phyloP scores from a whole-genome alignment of 169 alveolate genomes.

The Plasmodium chabaudi region DNA sequence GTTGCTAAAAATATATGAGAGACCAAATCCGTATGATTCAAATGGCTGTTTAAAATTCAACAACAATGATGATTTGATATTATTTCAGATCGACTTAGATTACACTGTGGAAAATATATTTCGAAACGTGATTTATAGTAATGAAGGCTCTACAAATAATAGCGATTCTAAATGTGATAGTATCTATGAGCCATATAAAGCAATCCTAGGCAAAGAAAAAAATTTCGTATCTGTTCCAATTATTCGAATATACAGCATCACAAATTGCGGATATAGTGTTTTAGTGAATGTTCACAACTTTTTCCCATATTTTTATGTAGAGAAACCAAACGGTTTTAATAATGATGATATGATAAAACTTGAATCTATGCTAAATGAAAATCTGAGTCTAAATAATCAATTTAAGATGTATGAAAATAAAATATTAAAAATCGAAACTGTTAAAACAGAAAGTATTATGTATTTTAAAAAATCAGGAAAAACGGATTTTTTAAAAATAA shows the following conservation, averaged over 20 bases:
- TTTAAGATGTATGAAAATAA: constrained; percentile 80
- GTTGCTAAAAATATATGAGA: constrained; percentile 20
- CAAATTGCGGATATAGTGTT: constrained; percentile 79
- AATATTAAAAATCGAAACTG: constrained; percentile 81
- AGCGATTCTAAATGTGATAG: not conserved
- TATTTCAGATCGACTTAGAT: constrained; percentile 56
- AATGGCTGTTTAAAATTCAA: constrained; percentile 1
- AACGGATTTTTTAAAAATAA: constrained; percentile 86
- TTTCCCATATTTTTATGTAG: constrained; percentile 83
- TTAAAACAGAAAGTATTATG: constrained; percentile 85
- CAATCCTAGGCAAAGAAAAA: constrained; percentile 20
- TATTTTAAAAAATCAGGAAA: constrained; percentile 79
- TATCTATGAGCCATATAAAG: constrained; percentile 15
- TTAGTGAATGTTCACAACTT: constrained; percentile 79
- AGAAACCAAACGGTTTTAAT: constrained; percentile 78
- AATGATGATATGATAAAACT: constrained; percentile 77
- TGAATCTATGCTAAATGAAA: constrained; percentile 75
- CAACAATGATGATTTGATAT: constrained; percentile 23
- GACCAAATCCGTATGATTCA: constrained; percentile 45
- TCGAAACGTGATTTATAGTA: constrained; percentile 22
- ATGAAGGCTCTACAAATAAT: constrained; percentile 7
- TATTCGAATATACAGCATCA: constrained; percentile 81
- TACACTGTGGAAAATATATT: constrained; percentile 62
- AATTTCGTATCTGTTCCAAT: constrained; percentile 65
- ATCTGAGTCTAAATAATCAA: constrained; percentile 75